Evolutionary conservation across 352 stramenopile genomes (phyloP), one percentile per base, ranked within the genome.

Genomic region (Phytophthora foliorum): DNA sequence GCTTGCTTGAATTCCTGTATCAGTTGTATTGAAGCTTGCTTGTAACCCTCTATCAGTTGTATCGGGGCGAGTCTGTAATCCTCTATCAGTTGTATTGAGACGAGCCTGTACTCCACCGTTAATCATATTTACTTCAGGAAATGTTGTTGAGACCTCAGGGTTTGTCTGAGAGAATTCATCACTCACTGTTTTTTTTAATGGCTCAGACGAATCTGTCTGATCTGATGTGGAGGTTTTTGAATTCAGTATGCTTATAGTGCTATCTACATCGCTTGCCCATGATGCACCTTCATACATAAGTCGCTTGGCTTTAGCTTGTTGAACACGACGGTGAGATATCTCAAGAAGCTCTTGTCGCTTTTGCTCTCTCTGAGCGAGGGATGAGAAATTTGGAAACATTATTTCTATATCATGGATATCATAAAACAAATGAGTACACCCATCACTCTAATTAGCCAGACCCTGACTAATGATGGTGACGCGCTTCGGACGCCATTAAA

Each of bases 1-100:
- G 77, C 77, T 42, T 78, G 72, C 6, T 66, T 71, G 17, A 78
- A 74, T 1, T 65, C 46, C 34, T 11, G n/a, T 38, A 38, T 38
- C 3, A 14, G 31, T 38, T 13, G 8, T 9, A 4, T 13, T 38
- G 11, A 38, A 9, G 31, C 3, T 38, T 38, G 11, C 31, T 11
- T 38, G 31, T 29, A 38, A 14, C 7, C 10, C 7, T 38, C 10
- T 38, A 38, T 14, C 7, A 38, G 31, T 14, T 38, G 31, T 14
- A 11, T 6, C 5, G 25, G 25, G 25, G 10, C 31, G 8, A n/a
- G n/a, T n/a, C n/a, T n/a, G n/a, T n/a, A n/a, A n/a, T n/a, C n/a
- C n/a, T n/a, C n/a, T n/a, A n/a, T n/a, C n/a, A n/a, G n/a, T n/a
- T n/a, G n/a, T n/a, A n/a, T n/a, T n/a, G n/a, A n/a, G n/a, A n/a